Percentiles rank a stretch among this genome's conserved stretches.
phyloP scores from a whole-genome alignment of 1,284 basidiomycete genomes.

The Acaromyces ingoldii region DNA sequence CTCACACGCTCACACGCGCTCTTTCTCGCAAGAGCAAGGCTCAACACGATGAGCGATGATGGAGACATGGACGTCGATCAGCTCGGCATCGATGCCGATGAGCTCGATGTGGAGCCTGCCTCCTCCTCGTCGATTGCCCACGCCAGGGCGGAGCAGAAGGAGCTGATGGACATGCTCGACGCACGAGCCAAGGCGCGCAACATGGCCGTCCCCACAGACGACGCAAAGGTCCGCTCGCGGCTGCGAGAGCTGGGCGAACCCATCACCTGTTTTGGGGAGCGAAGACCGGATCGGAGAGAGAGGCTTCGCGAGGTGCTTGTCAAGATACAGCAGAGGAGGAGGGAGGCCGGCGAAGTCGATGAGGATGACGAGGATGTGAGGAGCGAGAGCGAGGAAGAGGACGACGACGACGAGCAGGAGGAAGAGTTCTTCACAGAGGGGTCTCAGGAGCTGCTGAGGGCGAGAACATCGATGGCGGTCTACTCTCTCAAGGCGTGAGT shows the following conservation, averaged over 20 bases:
- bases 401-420: constrained; percentile 59
- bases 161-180: constrained; percentile 18
- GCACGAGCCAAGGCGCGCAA: constrained; percentile 73
- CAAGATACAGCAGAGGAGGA: constrained; percentile 75
- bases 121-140: no score
- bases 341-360: constrained; percentile 12
- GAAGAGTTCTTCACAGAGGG: constrained; percentile 97
- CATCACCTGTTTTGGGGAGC: constrained; percentile 93
- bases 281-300: constrained; percentile 68
- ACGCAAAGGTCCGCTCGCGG: constrained; percentile 79
- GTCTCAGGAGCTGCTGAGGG: constrained; percentile 73
- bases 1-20: no score
- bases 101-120: no score
- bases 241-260: constrained; percentile 90
- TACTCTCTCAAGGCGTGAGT: constrained; percentile 87
- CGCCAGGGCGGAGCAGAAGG: background rate
- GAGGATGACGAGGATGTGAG: constrained; percentile 14
- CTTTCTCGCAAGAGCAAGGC: no score
- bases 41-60: no score
- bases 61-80: no score
- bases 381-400: constrained; percentile 62
- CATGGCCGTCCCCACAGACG: constrained; percentile 94
- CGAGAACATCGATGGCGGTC: constrained; percentile 76
- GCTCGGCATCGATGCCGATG: no score
- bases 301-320: constrained; percentile 83